Evolutionary conservation across 78 protist genomes (phyloP).

Genomic region (Dictyostelium brefeldianum): DNA sequence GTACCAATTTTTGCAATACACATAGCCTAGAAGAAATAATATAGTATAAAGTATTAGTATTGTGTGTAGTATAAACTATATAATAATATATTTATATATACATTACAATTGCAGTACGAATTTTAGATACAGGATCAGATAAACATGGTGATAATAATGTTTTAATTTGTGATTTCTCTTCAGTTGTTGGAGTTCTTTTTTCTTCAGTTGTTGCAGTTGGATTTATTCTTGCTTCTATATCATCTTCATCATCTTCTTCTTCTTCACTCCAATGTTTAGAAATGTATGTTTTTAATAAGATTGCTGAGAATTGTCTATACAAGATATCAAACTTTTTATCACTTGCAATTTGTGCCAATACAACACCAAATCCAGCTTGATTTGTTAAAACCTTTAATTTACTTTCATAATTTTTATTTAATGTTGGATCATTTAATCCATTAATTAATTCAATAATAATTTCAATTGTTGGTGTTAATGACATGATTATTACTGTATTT

Average conservation of each 20-base stretch:
- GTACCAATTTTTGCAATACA: conserved; percentile 69
- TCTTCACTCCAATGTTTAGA: conserved; percentile 32
- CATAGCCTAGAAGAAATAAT: conserved; percentile 28
- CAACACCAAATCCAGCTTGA: conserved; percentile 1
- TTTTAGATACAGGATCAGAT: conserved; percentile 53
- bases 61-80: too few species aligned
- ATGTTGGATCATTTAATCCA: conserved; percentile 22
- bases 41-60: too few species aligned
- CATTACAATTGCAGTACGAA: conserved; percentile 72
- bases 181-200: not conserved
- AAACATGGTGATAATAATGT: conserved; percentile 18
- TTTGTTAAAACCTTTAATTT: not conserved
- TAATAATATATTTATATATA: not conserved
- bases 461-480: not conserved
- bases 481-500: not conserved
- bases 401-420: not conserved
- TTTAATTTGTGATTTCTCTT: conserved; percentile 25
- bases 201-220: not conserved
- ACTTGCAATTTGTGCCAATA: conserved; percentile 1
- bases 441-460: conserved; percentile 17
- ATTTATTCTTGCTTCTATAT: not conserved
- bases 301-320: conserved; percentile 23
- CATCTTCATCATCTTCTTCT: not conserved
- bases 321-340: not conserved
- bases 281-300: conserved; percentile 22